Evolutionary conservation across 352 stramenopile genomes (phyloP).

Genomic region (Discostella stelligera): DNA sequence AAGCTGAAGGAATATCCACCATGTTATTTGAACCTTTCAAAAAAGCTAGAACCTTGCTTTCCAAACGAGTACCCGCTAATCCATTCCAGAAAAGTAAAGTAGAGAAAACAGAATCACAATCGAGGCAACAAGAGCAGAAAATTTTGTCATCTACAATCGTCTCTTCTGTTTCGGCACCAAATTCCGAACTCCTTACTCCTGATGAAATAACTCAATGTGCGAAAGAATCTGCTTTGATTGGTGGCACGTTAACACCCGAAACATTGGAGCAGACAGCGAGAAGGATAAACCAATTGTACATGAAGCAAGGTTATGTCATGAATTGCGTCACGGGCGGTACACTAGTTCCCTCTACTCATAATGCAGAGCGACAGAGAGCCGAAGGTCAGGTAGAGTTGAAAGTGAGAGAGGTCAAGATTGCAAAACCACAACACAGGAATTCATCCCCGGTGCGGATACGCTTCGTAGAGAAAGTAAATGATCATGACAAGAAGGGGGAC

Average conservation of each 20-base stretch:
- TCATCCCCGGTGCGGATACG: slow-evolving; percentile 53
- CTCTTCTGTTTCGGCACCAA: slow-evolving; percentile 38
- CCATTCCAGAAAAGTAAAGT: slow-evolving; percentile 24
- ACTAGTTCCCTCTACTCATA: slow-evolving; percentile 31
- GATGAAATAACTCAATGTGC: slow-evolving; percentile 37
- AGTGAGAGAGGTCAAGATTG: slow-evolving; percentile 68
- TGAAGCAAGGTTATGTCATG: slow-evolving; percentile 69
- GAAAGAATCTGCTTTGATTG: slow-evolving; percentile 42
- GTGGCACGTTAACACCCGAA: slow-evolving; percentile 34
- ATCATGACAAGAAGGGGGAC: slow-evolving; percentile 46
- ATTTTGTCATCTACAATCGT: slow-evolving; percentile 40
- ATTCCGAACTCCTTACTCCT: slow-evolving; percentile 36
- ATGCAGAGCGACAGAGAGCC: slow-evolving; percentile 9
- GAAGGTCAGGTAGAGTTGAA: slow-evolving; percentile 53
- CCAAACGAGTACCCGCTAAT: neutral
- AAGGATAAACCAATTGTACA: slow-evolving; percentile 69
- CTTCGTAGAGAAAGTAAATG: slow-evolving; percentile 69
- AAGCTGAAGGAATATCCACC: neutral
- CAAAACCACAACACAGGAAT: slow-evolving; percentile 19
- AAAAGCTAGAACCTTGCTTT: neutral
- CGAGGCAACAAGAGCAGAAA: slow-evolving; percentile 19
- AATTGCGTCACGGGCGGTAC: slow-evolving; percentile 70
- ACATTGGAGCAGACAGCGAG: slow-evolving; percentile 37
- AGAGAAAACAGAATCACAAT: slow-evolving; percentile 11
- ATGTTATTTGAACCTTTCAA: slow-evolving; percentile 4